Conservation (phyloP, 2,329 filamentous ascomycete genomes). For the Pyricularia grisea region DNA sequence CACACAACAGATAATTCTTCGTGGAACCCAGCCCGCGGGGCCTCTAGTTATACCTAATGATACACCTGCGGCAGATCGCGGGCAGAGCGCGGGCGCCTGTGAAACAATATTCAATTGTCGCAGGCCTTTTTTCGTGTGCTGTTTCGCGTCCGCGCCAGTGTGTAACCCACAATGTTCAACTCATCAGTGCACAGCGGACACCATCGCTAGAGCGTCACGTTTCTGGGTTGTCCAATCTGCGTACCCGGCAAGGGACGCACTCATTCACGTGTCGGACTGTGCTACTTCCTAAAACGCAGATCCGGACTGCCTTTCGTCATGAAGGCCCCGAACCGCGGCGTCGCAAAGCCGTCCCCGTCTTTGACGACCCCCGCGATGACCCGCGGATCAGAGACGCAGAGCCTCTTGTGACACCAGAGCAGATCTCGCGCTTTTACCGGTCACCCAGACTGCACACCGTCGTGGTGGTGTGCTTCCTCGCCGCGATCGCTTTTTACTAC, state of each 20-base stretch:
- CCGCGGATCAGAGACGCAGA: background rate
- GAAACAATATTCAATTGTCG: background rate
- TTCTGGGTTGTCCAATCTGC: background rate
- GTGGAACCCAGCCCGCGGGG: background rate
- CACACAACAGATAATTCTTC: background rate
- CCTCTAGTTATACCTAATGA: background rate
- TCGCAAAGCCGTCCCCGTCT: background rate
- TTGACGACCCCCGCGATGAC: background rate
- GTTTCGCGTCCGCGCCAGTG: background rate
- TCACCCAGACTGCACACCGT: slow-evolving; percentile 29
- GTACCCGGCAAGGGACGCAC: background rate
- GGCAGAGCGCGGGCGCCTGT: background rate
- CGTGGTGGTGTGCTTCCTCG: slow-evolving; percentile 28
- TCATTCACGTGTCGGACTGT: background rate
- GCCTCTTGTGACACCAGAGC: background rate
- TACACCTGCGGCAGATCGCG: background rate
- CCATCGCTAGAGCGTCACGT: background rate
- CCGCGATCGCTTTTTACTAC: slow-evolving; percentile 50
- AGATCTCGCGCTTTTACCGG: slow-evolving; percentile 8
- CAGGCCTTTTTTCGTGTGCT: background rate
- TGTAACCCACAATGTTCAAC: background rate
- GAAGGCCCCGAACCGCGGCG: background rate
- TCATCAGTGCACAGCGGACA: background rate
- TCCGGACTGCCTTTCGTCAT: background rate
- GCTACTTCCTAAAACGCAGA: background rate